Evolutionary conservation across 2,329 filamentous ascomycete genomes (phyloP), one percentile per base, ranked within the genome.

Genomic region (Arthrobotrys musiformis): DNA sequence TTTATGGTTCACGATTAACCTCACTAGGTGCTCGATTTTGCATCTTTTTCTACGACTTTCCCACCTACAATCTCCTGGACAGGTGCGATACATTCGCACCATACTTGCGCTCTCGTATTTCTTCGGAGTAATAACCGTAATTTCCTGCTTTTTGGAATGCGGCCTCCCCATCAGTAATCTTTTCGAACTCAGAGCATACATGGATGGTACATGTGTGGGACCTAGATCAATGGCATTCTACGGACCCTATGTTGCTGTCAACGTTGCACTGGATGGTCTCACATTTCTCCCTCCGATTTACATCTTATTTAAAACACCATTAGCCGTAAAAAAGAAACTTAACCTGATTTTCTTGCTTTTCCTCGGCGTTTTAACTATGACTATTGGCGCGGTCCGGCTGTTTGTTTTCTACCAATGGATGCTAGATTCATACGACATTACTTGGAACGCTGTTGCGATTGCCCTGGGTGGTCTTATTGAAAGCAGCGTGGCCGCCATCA

Each of bases 381-480:
- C 70, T 35, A 46, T 54, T 44, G 68, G 70, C n/a, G 62, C 62
- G 0, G 33, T 74, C 13, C 68, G 68, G 22, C 70, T 62, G 6
- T 74, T 69, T 28, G 72, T 76, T 2, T 76, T 64, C n/a, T 76
- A 76, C 19, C 40, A 26, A 22, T 64, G 37, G 3, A 69, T 76
- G 64, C 64, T 76, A 13, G 58, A 64, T 60, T 70, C 63, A 4
- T 76, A 70, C 48, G 72, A 76, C 28, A 76, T 76, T 17, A 76
- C 72, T 9, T 70, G 72, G 72, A 64, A 76, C 33, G 66, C 64
- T 0, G 66, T 60, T 46, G 64, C 72, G 1, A 64, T 76, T 28
- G 72, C 64, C 7, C 70, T 76, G 48, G 70, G 66, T 56, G 72
- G 72, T 2, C 70, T 76, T 44, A 44, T 76, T 4, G 72, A 76